Percentiles rank a stretch among this genome's conserved stretches.
These are phyloP conservation scores for Pueraria montana DNA, from an alignment of 306 rosid species.

Conservation along the genomic window DNA sequence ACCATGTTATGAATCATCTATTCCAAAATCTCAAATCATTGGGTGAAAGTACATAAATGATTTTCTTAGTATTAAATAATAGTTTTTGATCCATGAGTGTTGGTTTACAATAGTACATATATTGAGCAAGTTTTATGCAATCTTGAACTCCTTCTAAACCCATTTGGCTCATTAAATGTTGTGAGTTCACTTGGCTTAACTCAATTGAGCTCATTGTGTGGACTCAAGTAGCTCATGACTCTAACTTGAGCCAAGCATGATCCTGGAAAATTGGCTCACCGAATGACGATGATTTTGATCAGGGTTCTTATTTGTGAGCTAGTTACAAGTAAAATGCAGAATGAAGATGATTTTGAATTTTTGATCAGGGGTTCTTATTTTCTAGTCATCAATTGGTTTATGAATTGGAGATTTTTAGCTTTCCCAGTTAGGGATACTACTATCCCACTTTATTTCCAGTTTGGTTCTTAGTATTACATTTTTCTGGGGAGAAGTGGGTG, in stretches of 20 bases:
- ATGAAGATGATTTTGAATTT: too few species aligned
- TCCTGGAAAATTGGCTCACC: neutral
- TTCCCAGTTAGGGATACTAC: too few species aligned
- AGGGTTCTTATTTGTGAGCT: too few species aligned
- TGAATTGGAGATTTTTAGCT: too few species aligned
- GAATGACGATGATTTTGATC: neutral
- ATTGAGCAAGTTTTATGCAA: neutral
- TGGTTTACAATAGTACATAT: neutral
- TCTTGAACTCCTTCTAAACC: neutral
- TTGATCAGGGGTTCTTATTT: too few species aligned
- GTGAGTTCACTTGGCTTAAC: neutral
- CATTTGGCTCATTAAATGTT: conserved; percentile 1
- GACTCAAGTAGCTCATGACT: neutral
- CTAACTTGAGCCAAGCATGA: neutral
- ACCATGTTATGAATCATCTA: neutral
- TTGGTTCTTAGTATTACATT: too few species aligned
- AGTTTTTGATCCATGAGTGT: neutral
- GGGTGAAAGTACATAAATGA: neutral
- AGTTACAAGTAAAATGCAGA: too few species aligned
- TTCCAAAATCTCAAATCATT: neutral
- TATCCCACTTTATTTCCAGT: too few species aligned
- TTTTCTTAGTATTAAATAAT: neutral
- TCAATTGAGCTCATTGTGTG: conserved; percentile 3
- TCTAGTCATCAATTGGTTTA: too few species aligned
- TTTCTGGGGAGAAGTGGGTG: too few species aligned